Percentiles rank a stretch among this genome's conserved stretches.
phyloP scores from a whole-genome alignment of 345 rosid genomes.

The Moringa oleifera region DNA sequence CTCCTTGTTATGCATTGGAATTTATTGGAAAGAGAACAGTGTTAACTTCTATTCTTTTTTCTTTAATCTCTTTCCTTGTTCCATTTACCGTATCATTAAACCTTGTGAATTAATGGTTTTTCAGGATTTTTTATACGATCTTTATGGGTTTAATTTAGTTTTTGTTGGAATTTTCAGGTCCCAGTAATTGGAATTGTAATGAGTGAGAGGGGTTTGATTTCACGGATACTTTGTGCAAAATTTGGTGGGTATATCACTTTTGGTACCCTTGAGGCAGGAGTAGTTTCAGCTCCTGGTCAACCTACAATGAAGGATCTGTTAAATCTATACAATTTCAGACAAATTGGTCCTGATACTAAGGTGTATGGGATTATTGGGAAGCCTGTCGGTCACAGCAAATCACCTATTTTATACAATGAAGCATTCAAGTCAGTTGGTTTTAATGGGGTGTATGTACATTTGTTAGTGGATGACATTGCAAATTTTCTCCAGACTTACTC shows the following conservation, averaged over 20 bases:
- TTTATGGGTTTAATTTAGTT: slow-evolving; percentile 5
- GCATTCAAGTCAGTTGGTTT: slow-evolving; percentile 79
- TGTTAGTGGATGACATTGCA: slow-evolving; percentile 74
- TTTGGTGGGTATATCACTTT: slow-evolving; percentile 91
- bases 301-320: slow-evolving; percentile 73
- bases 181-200: slow-evolving; percentile 84
- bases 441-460: slow-evolving; percentile 72
- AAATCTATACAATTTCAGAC: slow-evolving; percentile 77
- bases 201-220: slow-evolving; percentile 92
- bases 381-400: slow-evolving; percentile 94
- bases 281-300: slow-evolving; percentile 91
- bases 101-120: slow-evolving; percentile 1
- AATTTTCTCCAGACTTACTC: slow-evolving; percentile 73
- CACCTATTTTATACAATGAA: slow-evolving; percentile 78
- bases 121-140: not conserved
- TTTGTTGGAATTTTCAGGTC: slow-evolving; percentile 42
- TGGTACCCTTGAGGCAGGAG: slow-evolving; percentile 75
- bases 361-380: slow-evolving; percentile 88
- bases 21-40: not conserved
- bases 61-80: no score
- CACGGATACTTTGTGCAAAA: slow-evolving; percentile 84
- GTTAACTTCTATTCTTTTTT: not conserved
- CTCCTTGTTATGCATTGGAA: not conserved
- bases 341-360: slow-evolving; percentile 78
- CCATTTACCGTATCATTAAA: not conserved